Evolutionary conservation across 176 grass and related monocot species (phyloP), one percentile per base, ranked within the genome.

Genomic region (Lolium rigidum): DNA sequence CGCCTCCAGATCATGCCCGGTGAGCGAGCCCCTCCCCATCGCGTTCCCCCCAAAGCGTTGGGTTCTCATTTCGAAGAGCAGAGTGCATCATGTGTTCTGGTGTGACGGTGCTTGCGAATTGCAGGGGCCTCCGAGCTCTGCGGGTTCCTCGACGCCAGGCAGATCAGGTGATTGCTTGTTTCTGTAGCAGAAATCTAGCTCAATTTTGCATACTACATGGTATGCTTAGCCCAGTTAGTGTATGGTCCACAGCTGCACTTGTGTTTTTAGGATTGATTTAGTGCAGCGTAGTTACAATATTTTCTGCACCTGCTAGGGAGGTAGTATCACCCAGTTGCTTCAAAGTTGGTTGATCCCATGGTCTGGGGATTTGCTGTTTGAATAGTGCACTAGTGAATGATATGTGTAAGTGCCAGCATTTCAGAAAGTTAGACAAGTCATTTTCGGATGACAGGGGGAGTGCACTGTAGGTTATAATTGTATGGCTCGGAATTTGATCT

Each of bases 1-100:
- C 90, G 93, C 43, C 96, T 98, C 56, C 93, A 95, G 86, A 95
- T 98, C 81, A 95, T 98, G 96, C 91, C 91, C 22, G 96, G 96
- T 98, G 37, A 63, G 63, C 72, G 39, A 71, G 52, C 78, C 24
- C 69, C 54, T 49, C 58, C 13, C 38, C 38, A 7, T 39, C 37
- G 15, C 1, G 3, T 38, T 43, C 41, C 41, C 41, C 41, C 41
- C 5, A 43, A 43, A 43, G 9, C 26, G 10, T 1, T 22, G 22
- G 51, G 57, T 77, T 54, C 28, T 66, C 10, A 59, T 74, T 35
- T 64, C 41, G 50, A 58, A 7, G 21, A n/a, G 41, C 31, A 1
- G 1, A 28, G 26, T 28, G 26, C 26, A 28, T 28, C 1, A 28
- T 28, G 26, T 28, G 1, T 2, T 28, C 26, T 28, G 21, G 35